A percentile compares a stretch with the other conserved stretches of the same genome.
These are phyloP conservation scores for Apiosordaria backusii DNA, from an alignment of 495 filamentous ascomycete species.

Conservation along the genomic window DNA sequence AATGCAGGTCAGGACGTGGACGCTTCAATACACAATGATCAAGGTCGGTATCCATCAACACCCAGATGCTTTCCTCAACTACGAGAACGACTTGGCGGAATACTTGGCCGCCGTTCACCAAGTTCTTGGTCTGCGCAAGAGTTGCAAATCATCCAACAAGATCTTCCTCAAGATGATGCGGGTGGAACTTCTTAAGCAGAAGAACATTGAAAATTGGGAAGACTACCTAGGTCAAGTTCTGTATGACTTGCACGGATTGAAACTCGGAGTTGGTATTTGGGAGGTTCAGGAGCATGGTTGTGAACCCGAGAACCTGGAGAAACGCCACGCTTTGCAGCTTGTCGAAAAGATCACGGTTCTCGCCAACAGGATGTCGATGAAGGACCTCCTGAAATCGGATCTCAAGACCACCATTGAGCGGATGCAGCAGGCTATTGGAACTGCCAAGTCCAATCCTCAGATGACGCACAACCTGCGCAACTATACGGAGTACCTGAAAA, in stretches of 20 bases:
- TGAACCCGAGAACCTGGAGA: conserved; percentile 68
- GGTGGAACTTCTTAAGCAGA: conserved; percentile 65
- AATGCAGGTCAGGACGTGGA: conserved; percentile 86
- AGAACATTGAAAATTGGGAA: conserved; percentile 65
- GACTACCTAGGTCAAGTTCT: conserved; percentile 79
- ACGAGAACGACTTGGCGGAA: conserved; percentile 66
- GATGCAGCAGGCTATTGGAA: conserved; percentile 65
- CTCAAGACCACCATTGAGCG: conserved; percentile 84
- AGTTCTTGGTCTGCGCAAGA: conserved; percentile 77
- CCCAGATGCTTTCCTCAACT: conserved; percentile 54
- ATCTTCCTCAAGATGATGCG: conserved; percentile 86
- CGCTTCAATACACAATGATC: conserved; percentile 67
- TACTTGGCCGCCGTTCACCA: conserved; percentile 77
- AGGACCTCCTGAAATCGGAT: conserved; percentile 86
- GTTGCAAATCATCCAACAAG: conserved; percentile 80
- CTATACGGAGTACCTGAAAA: conserved; percentile 70
- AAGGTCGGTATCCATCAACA: conserved; percentile 72
- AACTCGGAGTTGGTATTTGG: conserved; percentile 64
- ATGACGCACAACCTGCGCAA: conserved; percentile 72
- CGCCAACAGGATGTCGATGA: conserved; percentile 79
- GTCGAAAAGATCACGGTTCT: conserved; percentile 78
- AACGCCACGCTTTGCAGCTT: conserved; percentile 68
- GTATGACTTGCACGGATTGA: conserved; percentile 83
- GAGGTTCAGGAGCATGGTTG: conserved; percentile 74
- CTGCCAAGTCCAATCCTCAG: conserved; percentile 61